Conservation (phyloP, 768 basidiomycete species). For the Panaeolus cyanescens region DNA sequence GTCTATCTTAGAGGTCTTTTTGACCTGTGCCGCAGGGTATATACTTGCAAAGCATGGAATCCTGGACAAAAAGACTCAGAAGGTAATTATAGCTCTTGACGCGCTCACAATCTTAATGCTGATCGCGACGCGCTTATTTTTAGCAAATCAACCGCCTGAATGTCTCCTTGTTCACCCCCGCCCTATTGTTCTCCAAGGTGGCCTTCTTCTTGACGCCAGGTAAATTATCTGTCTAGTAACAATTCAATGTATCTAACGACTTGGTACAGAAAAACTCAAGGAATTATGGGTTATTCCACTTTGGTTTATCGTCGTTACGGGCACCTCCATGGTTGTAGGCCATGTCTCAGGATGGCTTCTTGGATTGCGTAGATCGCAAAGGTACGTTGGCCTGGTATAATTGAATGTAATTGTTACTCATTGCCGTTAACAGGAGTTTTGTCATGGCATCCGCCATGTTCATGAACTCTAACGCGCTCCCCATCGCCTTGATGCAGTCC, state of each 20-base stretch:
- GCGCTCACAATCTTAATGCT: background rate
- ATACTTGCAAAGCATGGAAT: constrained; percentile 77
- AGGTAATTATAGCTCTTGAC: constrained; percentile 43
- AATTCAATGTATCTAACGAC: constrained; percentile 3
- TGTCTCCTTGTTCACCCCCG: constrained; percentile 87
- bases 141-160: constrained; percentile 83
- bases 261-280: constrained; percentile 60
- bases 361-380: constrained; percentile 74
- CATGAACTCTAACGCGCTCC: constrained; percentile 95
- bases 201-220: constrained; percentile 89
- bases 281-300: constrained; percentile 87
- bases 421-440: constrained; percentile 53
- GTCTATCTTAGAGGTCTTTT: constrained; percentile 89
- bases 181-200: constrained; percentile 91
- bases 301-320: constrained; percentile 80
- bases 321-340: constrained; percentile 69
- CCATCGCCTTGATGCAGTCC: constrained; percentile 92
- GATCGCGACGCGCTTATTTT: background rate
- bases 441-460: constrained; percentile 84
- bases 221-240: constrained; percentile 15
- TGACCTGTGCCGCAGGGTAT: constrained; percentile 84
- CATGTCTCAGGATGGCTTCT: constrained; percentile 62
- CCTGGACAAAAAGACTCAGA: constrained; percentile 87
- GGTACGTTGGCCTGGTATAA: constrained; percentile 42
- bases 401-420: background rate